Conservation (phyloP, 129 eudicot species). For the Centaurea solstitialis region DNA sequence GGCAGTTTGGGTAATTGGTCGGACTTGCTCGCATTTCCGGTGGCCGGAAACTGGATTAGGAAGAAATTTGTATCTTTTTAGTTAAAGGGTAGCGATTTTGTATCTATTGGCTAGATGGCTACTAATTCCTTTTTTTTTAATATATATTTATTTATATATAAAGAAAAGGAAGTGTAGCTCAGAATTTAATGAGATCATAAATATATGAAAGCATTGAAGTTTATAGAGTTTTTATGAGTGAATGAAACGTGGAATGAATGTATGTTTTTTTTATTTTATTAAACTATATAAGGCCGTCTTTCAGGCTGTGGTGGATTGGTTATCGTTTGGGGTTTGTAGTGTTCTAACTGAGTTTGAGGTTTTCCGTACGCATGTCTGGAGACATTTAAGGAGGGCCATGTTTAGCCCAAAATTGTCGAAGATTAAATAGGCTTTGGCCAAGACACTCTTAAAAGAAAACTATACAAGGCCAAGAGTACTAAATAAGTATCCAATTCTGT, state of each 20-base stretch:
- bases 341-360: too few relatives aligned
- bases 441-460: too few relatives aligned
- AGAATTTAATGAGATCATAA: background rate
- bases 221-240: background rate
- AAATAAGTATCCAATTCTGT: too few relatives aligned
- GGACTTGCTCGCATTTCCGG: constrained; percentile 8
- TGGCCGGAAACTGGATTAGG: constrained; percentile 19
- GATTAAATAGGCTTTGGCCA: too few relatives aligned
- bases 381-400: too few relatives aligned
- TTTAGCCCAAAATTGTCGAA: too few relatives aligned
- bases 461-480: too few relatives aligned
- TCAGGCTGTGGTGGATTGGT: too few relatives aligned
- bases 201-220: background rate
- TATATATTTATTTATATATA: too few relatives aligned
- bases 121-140: constrained; percentile 7
- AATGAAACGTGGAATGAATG: background rate
- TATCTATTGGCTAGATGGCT: constrained; percentile 21
- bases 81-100: constrained; percentile 32
- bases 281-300: too few relatives aligned
- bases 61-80: constrained; percentile 7
- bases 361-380: too few relatives aligned
- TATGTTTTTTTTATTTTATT: background rate
- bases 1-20: constrained; percentile 13
- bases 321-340: too few relatives aligned
- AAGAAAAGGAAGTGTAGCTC: background rate